Evolutionary conservation across 1,284 basidiomycete genomes (phyloP).

Genomic region (Melampsora larici-populina): DNA sequence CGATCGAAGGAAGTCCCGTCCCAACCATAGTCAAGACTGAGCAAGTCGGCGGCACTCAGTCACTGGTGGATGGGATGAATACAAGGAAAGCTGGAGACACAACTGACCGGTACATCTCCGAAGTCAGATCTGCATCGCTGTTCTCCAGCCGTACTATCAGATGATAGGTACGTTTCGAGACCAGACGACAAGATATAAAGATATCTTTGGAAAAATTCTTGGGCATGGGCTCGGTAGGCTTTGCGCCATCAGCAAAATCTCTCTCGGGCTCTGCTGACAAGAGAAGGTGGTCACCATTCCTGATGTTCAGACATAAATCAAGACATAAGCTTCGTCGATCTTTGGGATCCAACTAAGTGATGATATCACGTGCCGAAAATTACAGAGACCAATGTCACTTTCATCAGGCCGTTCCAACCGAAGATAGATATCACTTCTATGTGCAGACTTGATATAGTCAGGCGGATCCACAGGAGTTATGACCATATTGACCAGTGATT

Average conservation of each 20-base stretch:
- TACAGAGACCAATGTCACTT: neutral
- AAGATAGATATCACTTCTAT: neutral
- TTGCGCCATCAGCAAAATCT: neutral
- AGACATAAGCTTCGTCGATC: neutral
- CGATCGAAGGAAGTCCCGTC: constrained; percentile 1
- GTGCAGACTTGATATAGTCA: neutral
- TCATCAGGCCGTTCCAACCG: neutral
- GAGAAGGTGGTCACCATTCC: neutral
- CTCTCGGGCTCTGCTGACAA: neutral
- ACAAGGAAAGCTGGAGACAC: neutral
- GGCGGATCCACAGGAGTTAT: neutral
- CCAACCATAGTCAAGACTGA: constrained; percentile 12
- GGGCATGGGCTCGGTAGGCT: neutral
- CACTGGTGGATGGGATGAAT: neutral
- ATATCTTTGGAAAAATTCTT: neutral
- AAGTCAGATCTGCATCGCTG: neutral
- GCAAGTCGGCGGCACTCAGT: neutral
- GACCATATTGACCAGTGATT: neutral
- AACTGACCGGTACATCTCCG: neutral
- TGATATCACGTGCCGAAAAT: neutral
- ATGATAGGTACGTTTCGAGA: neutral
- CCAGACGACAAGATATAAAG: constrained; percentile 1
- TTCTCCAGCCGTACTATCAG: neutral
- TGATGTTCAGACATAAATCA: neutral
- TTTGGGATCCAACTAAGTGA: no score